A percentile compares a stretch with the other conserved stretches of the same genome.
Conservation (phyloP, 2,329 filamentous ascomycete species). For the Tolypocladium ophioglossoides region DNA sequence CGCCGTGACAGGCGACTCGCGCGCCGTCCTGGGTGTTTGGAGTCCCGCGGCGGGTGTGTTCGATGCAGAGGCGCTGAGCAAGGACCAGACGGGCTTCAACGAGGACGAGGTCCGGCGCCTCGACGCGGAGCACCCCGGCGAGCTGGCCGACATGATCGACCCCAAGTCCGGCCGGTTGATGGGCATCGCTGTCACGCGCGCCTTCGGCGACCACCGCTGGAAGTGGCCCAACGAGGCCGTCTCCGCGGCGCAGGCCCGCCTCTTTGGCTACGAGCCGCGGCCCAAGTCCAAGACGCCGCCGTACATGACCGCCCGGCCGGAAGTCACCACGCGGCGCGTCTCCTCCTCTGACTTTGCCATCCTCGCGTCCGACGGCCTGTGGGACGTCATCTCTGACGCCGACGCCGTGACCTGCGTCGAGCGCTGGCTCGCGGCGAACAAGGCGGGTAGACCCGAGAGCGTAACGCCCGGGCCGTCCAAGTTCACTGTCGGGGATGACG, state of each 20-base stretch:
- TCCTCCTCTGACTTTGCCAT: slow-evolving; percentile 46
- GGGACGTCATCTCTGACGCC: slow-evolving; percentile 47
- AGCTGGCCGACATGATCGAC: slow-evolving; percentile 40
- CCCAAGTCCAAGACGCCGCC: slow-evolving; percentile 45
- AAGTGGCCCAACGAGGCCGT: slow-evolving; percentile 48
- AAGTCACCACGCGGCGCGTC: slow-evolving; percentile 46
- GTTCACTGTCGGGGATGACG: slow-evolving; percentile 8
- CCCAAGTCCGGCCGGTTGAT: slow-evolving; percentile 45
- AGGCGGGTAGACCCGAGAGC: slow-evolving; percentile 13
- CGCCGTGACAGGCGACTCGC: slow-evolving; percentile 57
- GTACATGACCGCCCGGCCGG: slow-evolving; percentile 58
- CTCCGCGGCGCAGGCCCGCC: slow-evolving; percentile 26
- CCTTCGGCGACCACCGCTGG: slow-evolving; percentile 59
- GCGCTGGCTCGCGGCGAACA: slow-evolving; percentile 34
- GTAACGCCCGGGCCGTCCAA: slow-evolving; percentile 8
- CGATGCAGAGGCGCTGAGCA: slow-evolving; percentile 42
- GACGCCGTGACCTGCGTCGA: slow-evolving; percentile 48
- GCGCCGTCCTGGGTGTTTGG: slow-evolving; percentile 49
- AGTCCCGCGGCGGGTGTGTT: slow-evolving; percentile 32
- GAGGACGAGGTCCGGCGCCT: slow-evolving; percentile 45
- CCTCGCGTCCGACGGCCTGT: slow-evolving; percentile 56
- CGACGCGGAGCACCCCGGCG: slow-evolving; percentile 48
- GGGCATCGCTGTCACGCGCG: slow-evolving; percentile 50
- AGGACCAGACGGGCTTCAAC: slow-evolving; percentile 58
- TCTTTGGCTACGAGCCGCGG: slow-evolving; percentile 32